Conservation (phyloP, 2,329 filamentous ascomycete genomes). For the Talaromyces funiculosus region DNA sequence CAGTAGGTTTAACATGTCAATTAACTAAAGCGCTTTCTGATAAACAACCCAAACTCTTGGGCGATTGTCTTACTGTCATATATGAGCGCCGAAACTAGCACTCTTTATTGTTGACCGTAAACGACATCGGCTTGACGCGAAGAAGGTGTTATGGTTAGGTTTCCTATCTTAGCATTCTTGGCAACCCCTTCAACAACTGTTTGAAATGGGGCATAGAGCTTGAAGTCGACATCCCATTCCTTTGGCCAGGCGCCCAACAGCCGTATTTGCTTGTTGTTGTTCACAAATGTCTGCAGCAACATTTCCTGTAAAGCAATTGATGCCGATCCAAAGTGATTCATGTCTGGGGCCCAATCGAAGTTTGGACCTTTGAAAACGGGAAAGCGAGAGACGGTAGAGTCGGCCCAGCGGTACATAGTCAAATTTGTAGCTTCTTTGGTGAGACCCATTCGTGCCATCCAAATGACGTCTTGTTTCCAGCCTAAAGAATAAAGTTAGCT, state of each 20-base stretch:
- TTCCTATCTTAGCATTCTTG: not conserved
- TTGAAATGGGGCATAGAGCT: not conserved
- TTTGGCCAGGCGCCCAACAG: not conserved
- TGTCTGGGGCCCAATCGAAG: not conserved
- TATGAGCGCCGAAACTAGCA: no score
- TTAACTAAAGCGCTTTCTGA: no score
- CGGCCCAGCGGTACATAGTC: not conserved
- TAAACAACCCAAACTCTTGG: no score
- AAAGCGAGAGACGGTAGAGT: not conserved
- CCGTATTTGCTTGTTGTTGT: constrained; percentile 1
- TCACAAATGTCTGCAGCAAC: constrained; percentile 5
- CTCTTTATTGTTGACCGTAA: no score
- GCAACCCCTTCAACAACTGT: not conserved
- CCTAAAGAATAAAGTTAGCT: not conserved
- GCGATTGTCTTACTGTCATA: no score
- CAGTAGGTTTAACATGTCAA: no score
- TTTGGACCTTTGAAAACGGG: not conserved
- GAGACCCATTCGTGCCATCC: not conserved
- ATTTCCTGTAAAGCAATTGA: constrained; percentile 1
- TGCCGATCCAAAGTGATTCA: not conserved
- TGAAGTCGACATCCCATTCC: not conserved
- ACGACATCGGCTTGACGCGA: not conserved
- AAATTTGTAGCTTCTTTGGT: not conserved
- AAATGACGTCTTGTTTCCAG: not conserved
- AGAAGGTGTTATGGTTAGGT: not conserved